These are phyloP conservation scores for Gossypium mustelinum DNA, from an alignment of 345 rosid genomes.

Conservation along the genomic window DNA sequence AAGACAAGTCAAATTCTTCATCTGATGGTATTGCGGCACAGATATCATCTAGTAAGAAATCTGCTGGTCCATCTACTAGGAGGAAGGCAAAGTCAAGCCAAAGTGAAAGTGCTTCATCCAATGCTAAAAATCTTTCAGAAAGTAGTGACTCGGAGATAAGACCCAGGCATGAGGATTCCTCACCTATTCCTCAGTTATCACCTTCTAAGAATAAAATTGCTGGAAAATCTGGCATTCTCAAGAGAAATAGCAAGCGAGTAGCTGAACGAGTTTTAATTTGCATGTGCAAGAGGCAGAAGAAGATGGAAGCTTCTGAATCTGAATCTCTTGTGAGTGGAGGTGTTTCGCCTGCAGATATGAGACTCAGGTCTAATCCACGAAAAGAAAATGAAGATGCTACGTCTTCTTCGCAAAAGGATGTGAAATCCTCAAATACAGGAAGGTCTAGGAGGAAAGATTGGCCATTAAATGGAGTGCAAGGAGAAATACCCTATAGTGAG, in stretches of 20 bases:
- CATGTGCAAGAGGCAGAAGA: constrained; percentile 85
- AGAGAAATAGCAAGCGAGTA: constrained; percentile 87
- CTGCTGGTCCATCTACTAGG: constrained; percentile 43
- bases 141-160: constrained; percentile 90
- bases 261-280: constrained; percentile 72
- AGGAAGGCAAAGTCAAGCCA: constrained; percentile 58
- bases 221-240: constrained; percentile 55
- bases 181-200: constrained; percentile 36
- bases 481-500: constrained; percentile 36
- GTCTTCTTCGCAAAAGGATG: constrained; percentile 58
- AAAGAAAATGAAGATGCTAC: constrained; percentile 80
- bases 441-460: constrained; percentile 60
- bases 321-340: constrained; percentile 72
- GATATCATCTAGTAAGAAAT: constrained; percentile 33
- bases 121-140: constrained; percentile 65
- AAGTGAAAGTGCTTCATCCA: constrained; percentile 94
- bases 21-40: constrained; percentile 48
- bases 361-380: constrained; percentile 42
- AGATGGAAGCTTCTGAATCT: constrained; percentile 59
- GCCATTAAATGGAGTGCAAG: constrained; percentile 30
- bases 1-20: constrained; percentile 48
- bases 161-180: constrained; percentile 43
- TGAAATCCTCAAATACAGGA: constrained; percentile 46
- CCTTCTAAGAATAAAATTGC: constrained; percentile 56
- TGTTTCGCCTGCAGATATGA: constrained; percentile 40